These are phyloP conservation scores for Carnegiea gigantea DNA, from an alignment of 179 eudicot species.

Conservation along the genomic window DNA sequence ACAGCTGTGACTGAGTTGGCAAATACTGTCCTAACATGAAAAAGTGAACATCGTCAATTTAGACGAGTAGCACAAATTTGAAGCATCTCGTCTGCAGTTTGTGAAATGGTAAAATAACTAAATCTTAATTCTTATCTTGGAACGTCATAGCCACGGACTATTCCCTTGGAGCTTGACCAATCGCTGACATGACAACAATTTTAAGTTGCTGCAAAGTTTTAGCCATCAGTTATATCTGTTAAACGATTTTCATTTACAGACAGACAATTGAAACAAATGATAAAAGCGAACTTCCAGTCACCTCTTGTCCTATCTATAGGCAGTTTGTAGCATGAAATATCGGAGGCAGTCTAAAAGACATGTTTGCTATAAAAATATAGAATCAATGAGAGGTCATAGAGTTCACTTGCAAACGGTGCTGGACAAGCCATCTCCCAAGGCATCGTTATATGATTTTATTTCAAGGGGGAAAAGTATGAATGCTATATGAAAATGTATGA, in stretches of 20 bases:
- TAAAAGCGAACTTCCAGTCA: not conserved
- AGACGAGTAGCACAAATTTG: not conserved
- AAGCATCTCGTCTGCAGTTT: not conserved
- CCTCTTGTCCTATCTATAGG: not conserved
- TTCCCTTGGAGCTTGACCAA: not conserved
- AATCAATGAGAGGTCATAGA: not conserved
- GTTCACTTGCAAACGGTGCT: not conserved
- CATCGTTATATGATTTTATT: not conserved
- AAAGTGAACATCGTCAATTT: not conserved
- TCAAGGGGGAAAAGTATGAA: not conserved
- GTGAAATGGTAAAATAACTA: not conserved
- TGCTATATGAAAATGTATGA: not conserved
- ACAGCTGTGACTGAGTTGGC: not conserved
- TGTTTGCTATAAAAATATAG: not conserved
- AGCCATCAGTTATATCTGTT: not conserved
- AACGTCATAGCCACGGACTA: too few relatives aligned
- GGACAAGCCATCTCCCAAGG: not conserved
- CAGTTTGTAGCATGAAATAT: not conserved
- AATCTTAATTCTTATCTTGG: not conserved
- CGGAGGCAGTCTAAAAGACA: not conserved
- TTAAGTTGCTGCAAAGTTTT: not conserved
- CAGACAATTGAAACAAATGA: not conserved
- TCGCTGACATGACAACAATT: not conserved
- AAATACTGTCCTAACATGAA: not conserved
- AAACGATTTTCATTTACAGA: too few relatives aligned